phyloP scores from a whole-genome alignment of 2,329 filamentous ascomycete genomes.

The Cladosporium sp. region DNA sequence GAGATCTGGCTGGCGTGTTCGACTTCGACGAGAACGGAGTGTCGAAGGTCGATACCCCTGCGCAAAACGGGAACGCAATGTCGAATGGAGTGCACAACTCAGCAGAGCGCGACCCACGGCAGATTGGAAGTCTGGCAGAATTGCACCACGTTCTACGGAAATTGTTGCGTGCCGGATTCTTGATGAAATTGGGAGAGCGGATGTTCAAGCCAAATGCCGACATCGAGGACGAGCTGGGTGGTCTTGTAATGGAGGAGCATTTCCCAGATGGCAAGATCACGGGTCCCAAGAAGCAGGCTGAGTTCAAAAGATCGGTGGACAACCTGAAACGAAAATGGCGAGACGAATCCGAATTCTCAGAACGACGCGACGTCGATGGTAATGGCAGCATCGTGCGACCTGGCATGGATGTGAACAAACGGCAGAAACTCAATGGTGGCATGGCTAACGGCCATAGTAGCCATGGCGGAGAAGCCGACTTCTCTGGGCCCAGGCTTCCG shows the following conservation, averaged over 20 bases:
- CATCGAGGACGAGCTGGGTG: slow-evolving; percentile 55
- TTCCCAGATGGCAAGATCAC: slow-evolving; percentile 52
- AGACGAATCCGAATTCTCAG: slow-evolving; percentile 36
- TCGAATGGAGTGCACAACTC: slow-evolving; percentile 16
- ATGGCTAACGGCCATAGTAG: slow-evolving; percentile 26
- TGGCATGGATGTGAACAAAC: slow-evolving; percentile 26
- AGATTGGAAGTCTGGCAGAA: slow-evolving; percentile 27
- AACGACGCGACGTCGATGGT: slow-evolving; percentile 24
- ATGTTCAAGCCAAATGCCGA: slow-evolving; percentile 56
- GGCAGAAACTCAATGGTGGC: slow-evolving; percentile 30
- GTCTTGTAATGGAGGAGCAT: slow-evolving; percentile 54
- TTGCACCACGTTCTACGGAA: slow-evolving; percentile 42
- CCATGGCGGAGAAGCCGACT: slow-evolving; percentile 20
- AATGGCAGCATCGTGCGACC: slow-evolving; percentile 23
- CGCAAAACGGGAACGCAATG: slow-evolving; percentile 23
- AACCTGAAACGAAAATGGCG: slow-evolving; percentile 52
- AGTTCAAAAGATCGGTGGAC: slow-evolving; percentile 56
- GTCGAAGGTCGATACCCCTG: slow-evolving; percentile 26
- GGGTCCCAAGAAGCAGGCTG: slow-evolving; percentile 62
- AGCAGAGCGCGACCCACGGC: not conserved
- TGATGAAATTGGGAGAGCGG: slow-evolving; percentile 56
- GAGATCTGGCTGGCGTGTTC: slow-evolving; percentile 48
- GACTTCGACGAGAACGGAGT: slow-evolving; percentile 11
- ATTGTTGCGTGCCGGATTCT: slow-evolving; percentile 60
- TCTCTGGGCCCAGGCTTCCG: slow-evolving; percentile 30